Base-by-base conservation (phyloP, 306 rosid genomes). In the Lathyrus oleraceus region DNA sequence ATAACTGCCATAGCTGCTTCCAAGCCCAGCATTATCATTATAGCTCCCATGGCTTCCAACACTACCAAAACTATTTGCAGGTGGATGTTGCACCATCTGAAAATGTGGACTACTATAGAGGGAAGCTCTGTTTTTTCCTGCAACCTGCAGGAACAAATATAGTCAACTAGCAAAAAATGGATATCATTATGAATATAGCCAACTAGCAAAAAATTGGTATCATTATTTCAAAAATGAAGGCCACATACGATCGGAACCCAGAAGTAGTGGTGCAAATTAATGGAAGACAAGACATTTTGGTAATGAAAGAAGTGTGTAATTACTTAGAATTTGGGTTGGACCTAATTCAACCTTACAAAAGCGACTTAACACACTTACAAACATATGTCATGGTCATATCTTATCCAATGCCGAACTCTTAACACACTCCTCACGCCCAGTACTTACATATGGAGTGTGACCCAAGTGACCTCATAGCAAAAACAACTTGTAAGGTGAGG, bases 1-100 rank as follows among this genome's bases (percentile, higher is more conserved):
- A 70, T 89, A 95, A 77, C 99, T 95, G 79, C 97, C 99, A 48
- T 86, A 91, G 85, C 99, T 95, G 83, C 96, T 95, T 71, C 96
- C 99, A 69, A 74, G 86, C 71, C 97, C 97, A 58, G 79, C 72
- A 63, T 84, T 77, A 13, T 91, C 99, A 79, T 80, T 94, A 69
- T 88, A 94, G 90, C 97, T 94, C 71, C 99, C 99, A 76, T 89
- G 87, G 78, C 99, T 95, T 85, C 99, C 99, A 38, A 90, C 77
- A 51, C 97, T 94, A 30, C 99, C 96, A 72, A 81, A 94, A 79
- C 99, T 94, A 77, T 78, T 91, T 59, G 95, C 86, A 69, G 87
- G 84, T 20, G 86, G 73, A 83, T 86, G 90, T 52, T 88, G 96
- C 20, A 71, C 85, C 89, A 89, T 67, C 78, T 87, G 97, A 73